Base-by-base conservation (phyloP, 1,284 basidiomycete species). In the Phellopilus nigrolimitatus region DNA sequence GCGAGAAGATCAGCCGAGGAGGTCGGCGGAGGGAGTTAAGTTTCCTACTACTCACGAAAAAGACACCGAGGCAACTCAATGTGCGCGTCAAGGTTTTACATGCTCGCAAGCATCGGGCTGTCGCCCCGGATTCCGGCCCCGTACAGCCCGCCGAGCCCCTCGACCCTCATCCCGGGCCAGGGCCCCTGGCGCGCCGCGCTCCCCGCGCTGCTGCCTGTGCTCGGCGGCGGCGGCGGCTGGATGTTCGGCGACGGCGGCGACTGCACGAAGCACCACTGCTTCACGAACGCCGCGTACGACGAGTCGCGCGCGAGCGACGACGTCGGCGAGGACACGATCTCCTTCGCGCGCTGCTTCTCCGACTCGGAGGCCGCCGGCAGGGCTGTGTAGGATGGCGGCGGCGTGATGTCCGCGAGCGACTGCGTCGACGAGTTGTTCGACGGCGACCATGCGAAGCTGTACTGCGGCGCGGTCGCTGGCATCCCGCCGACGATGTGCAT, bases 191-290 rank as follows among this genome's bases (percentile, higher is more conserved):
- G n/a, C n/a, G n/a, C n/a, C n/a, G 41, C 40, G 30, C 19, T 30
- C 27, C 47, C 42, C 24, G 36, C 42, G 13, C n/a, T n/a, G n/a
- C n/a, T n/a, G n/a, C n/a, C n/a, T n/a, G n/a, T n/a, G n/a, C n/a
- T n/a, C n/a, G n/a, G n/a, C n/a, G n/a, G n/a, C 17, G 42, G 17
- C 37, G 37, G 22, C 13, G 13, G 5, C 25, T 25, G 33, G 22
- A 19, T 54, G 5, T 45, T 41, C 10, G 45, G 39, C 8, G 55
- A 52, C 5, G 51, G 49, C 13, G 55, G 55, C 5, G 51, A 54
- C 33, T 56, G 55, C 9, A 48, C 54, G 42, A 57, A 57, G 22
- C 56, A 57, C 51, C 54, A 57, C 27, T 57, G 56, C 38, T 56
- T 56, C 5, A 57, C 37, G 25, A 57, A 48, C 34, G 54, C 56